Percentiles rank a stretch among this genome's conserved stretches.
Evolutionary conservation across 805 yeast species (phyloP).

Genomic region (Metschnikowia lunata): DNA sequence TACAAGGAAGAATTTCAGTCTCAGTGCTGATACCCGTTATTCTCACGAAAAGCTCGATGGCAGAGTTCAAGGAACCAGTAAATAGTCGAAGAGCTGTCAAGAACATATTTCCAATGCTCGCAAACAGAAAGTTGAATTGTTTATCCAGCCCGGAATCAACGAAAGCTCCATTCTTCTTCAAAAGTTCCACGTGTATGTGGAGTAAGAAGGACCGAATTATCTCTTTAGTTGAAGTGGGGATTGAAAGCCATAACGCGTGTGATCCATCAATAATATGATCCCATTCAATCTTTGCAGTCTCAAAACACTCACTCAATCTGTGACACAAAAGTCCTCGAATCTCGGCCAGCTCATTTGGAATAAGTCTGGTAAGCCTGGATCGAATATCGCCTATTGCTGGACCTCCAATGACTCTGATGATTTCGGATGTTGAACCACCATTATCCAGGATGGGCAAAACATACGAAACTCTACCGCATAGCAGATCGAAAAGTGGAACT

Average conservation of each 20-base stretch:
- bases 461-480: slow-evolving; percentile 50
- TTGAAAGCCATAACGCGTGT: slow-evolving; percentile 61
- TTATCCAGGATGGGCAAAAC: slow-evolving; percentile 85
- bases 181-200: slow-evolving; percentile 71
- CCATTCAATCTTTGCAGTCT: slow-evolving; percentile 70
- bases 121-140: slow-evolving; percentile 68
- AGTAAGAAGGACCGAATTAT: slow-evolving; percentile 73
- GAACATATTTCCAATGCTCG: slow-evolving; percentile 81
- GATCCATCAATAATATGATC: slow-evolving; percentile 70
- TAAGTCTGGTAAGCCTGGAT: slow-evolving; percentile 71
- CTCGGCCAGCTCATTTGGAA: slow-evolving; percentile 46
- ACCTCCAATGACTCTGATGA: slow-evolving; percentile 82
- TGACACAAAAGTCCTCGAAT: slow-evolving; percentile 37
- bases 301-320: slow-evolving; percentile 46
- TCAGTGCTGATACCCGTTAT: slow-evolving; percentile 54
- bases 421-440: slow-evolving; percentile 92
- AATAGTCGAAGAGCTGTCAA: slow-evolving; percentile 77
- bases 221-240: slow-evolving; percentile 61
- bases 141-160: slow-evolving; percentile 27
- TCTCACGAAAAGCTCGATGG: slow-evolving; percentile 69
- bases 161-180: slow-evolving; percentile 54
- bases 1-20: slow-evolving; percentile 67
- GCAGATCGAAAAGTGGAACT: slow-evolving; percentile 49
- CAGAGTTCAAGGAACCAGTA: slow-evolving; percentile 79
- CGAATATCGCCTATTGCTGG: slow-evolving; percentile 94